Evolutionary conservation across 176 grass and related monocot species (phyloP).

Genomic region (Juncus inflexus): DNA sequence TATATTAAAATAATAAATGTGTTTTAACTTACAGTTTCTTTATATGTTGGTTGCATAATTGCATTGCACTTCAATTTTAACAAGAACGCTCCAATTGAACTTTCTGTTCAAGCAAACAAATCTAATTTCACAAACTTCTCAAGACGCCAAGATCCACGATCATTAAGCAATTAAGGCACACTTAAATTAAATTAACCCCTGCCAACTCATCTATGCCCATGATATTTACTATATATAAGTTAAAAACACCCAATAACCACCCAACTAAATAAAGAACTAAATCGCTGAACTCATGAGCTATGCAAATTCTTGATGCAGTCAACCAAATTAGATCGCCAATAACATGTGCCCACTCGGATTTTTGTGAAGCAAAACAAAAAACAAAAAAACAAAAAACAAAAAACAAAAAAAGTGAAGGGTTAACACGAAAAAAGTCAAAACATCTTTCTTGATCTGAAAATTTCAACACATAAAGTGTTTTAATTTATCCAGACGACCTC

Average conservation of each 20-base stretch:
- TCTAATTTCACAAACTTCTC: conserved; percentile 5
- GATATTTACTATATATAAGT: conserved; percentile 27
- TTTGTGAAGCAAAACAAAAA: neutral
- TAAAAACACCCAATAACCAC: conserved; percentile 19
- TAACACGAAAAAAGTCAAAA: neutral
- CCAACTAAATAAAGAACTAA: conserved; percentile 22
- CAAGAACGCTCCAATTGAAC: too few relatives aligned
- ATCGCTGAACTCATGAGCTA: conserved; percentile 5
- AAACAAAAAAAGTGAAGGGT: neutral
- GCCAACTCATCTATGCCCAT: conserved; percentile 28
- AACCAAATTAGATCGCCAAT: conserved; percentile 15
- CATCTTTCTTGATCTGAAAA: conserved; percentile 15
- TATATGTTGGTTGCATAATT: too few relatives aligned
- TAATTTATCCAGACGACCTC: conserved; percentile 60
- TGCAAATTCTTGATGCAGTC: conserved; percentile 19
- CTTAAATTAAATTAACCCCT: conserved; percentile 6
- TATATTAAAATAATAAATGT: too few relatives aligned
- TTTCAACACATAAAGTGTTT: conserved; percentile 4
- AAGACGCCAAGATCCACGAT: neutral
- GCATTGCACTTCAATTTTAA: too few relatives aligned
- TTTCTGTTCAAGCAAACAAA: conserved; percentile 1
- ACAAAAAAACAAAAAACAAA: neutral
- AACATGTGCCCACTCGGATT: neutral
- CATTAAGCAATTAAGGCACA: conserved; percentile 23
- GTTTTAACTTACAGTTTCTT: too few relatives aligned